Evolutionary conservation across 2,329 filamentous ascomycete genomes (phyloP).

Genomic region (Exophiala spinifera): DNA sequence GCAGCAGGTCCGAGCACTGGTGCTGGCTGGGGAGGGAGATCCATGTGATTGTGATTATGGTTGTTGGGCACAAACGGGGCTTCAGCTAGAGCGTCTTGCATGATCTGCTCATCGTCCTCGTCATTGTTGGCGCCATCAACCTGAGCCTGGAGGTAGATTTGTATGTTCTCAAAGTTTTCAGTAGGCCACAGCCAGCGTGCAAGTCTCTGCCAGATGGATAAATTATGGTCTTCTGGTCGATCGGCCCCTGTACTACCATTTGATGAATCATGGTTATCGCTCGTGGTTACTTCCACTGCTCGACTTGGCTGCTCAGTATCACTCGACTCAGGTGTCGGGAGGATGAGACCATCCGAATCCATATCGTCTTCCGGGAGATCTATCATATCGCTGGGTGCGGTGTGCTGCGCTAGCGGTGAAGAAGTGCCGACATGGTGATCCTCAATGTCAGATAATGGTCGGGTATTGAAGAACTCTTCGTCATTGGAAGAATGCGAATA

Average conservation of each 20-base stretch:
- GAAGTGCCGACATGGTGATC: background rate
- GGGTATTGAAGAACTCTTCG: background rate
- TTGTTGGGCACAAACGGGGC: slow-evolving; percentile 58
- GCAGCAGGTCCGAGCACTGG: slow-evolving; percentile 1
- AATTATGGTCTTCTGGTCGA: background rate
- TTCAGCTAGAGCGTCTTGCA: slow-evolving; percentile 59
- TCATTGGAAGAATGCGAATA: background rate
- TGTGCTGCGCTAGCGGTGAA: background rate
- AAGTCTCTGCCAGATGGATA: slow-evolving; percentile 28
- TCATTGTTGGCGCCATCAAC: background rate
- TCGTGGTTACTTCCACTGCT: background rate
- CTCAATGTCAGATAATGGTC: background rate
- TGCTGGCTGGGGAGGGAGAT: slow-evolving; percentile 2
- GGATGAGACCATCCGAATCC: slow-evolving; percentile 9
- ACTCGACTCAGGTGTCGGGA: slow-evolving; percentile 15
- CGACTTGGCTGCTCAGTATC: slow-evolving; percentile 2
- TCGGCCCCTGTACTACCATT: background rate
- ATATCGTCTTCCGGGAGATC: background rate
- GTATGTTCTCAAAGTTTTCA: slow-evolving; percentile 33
- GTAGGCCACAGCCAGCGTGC: slow-evolving; percentile 48
- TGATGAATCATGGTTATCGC: background rate
- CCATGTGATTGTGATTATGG: slow-evolving; percentile 27
- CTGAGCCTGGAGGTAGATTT: slow-evolving; percentile 40
- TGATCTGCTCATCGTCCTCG: slow-evolving; percentile 57
- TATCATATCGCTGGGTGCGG: background rate